These are phyloP conservation scores for Diaporthe citriasiana DNA, from an alignment of 2,329 filamentous ascomycete genomes.

Conservation along the genomic window DNA sequence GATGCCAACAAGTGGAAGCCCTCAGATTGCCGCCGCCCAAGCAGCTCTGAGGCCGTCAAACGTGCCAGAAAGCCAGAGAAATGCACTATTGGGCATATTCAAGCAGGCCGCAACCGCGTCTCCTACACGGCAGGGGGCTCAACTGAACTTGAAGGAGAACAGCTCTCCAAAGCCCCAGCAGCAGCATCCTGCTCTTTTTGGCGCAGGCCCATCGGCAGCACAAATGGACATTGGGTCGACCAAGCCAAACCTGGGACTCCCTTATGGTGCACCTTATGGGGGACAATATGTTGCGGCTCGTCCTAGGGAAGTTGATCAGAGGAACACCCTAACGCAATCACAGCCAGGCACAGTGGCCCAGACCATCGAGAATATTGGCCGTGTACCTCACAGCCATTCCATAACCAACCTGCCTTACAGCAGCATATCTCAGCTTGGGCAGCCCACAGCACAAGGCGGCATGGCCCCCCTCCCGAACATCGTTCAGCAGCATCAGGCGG, in stretches of 20 bases:
- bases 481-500: constrained; percentile 53
- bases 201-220: constrained; percentile 47
- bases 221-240: constrained; percentile 51
- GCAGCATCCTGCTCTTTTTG: constrained; percentile 33
- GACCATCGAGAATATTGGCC: neutral
- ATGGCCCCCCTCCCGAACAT: constrained; percentile 48
- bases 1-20: constrained; percentile 24
- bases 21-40: constrained; percentile 32
- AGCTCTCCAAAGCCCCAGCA: constrained; percentile 31
- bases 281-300: constrained; percentile 26
- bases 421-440: constrained; percentile 36
- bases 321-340: neutral
- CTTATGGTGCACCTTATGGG: constrained; percentile 33
- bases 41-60: constrained; percentile 38
- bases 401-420: constrained; percentile 31
- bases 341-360: neutral
- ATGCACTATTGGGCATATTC: constrained; percentile 67
- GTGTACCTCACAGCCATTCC: neutral
- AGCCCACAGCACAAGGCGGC: constrained; percentile 48
- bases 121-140: constrained; percentile 37
- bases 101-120: constrained; percentile 56
- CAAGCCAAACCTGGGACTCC: constrained; percentile 49
- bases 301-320: constrained; percentile 19
- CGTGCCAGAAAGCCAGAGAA: constrained; percentile 59
- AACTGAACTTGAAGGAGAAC: constrained; percentile 37